These are phyloP conservation scores for Boletellus emodensis DNA, from an alignment of 768 basidiomycete genomes.

Conservation along the genomic window DNA sequence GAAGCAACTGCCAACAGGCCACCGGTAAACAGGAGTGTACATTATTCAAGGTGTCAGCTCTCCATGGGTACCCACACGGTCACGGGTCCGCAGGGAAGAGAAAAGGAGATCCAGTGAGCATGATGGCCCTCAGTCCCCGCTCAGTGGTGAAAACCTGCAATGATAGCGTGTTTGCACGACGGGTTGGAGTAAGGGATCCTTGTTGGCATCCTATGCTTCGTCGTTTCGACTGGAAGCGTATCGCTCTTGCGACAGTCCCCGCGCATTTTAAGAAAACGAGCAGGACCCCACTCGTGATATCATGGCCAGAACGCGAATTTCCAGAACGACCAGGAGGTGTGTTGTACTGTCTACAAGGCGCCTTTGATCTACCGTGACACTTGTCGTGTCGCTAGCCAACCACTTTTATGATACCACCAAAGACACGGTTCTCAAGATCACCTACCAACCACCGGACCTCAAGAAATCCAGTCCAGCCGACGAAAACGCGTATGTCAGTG, in stretches of 20 bases:
- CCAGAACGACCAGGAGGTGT: slow-evolving; percentile 33
- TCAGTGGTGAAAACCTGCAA: not conserved
- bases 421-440: slow-evolving; percentile 61
- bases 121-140: not conserved
- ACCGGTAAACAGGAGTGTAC: slow-evolving; percentile 40
- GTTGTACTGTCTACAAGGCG: not conserved
- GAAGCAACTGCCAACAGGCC: slow-evolving; percentile 20
- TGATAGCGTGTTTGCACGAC: slow-evolving; percentile 71
- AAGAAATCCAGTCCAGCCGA: slow-evolving; percentile 35
- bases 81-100: slow-evolving; percentile 29
- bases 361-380: slow-evolving; percentile 6
- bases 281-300: slow-evolving; percentile 42
- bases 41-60: slow-evolving; percentile 80
- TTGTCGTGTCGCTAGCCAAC: slow-evolving; percentile 22
- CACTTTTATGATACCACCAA: slow-evolving; percentile 59
- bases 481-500: slow-evolving; percentile 60
- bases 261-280: slow-evolving; percentile 39
- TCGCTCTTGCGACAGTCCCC: slow-evolving; percentile 63
- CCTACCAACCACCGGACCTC: slow-evolving; percentile 61
- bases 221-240: slow-evolving; percentile 70
- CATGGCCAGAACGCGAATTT: slow-evolving; percentile 63
- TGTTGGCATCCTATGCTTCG: slow-evolving; percentile 52
- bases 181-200: slow-evolving; percentile 58
- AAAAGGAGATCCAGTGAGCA: slow-evolving; percentile 45
- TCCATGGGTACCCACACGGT: slow-evolving; percentile 60